Evolutionary conservation across 768 basidiomycete genomes (phyloP).

Genomic region (Pleurotus tuber-regium): DNA sequence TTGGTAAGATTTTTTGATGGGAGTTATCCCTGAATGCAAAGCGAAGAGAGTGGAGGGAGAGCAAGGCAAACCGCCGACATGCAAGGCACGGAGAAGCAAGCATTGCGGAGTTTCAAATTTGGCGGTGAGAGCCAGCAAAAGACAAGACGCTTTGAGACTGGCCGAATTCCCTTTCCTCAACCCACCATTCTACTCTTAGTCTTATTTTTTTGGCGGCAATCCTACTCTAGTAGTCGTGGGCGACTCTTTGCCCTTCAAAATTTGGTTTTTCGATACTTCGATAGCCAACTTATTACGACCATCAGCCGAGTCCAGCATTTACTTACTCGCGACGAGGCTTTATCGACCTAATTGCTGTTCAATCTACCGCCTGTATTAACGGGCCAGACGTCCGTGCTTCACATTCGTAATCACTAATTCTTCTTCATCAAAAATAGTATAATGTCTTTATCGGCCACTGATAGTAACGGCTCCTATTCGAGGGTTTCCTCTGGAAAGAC

Average conservation of each 20-base stretch:
- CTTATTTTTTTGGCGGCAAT: slow-evolving; percentile 49
- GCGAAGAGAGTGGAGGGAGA: not conserved
- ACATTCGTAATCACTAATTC: slow-evolving; percentile 80
- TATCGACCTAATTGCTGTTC: slow-evolving; percentile 29
- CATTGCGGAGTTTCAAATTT: slow-evolving; percentile 6
- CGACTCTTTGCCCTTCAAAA: slow-evolving; percentile 35
- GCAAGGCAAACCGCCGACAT: not conserved
- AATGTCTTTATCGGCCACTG: slow-evolving; percentile 90
- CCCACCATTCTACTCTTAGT: slow-evolving; percentile 49
- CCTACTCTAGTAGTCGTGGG: slow-evolving; percentile 56
- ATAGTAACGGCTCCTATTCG: slow-evolving; percentile 79
- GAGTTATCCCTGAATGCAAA: not conserved
- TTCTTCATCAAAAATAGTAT: slow-evolving; percentile 62
- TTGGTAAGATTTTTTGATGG: no score
- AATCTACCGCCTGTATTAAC: slow-evolving; percentile 25
- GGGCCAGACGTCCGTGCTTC: slow-evolving; percentile 30
- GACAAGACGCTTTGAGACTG: slow-evolving; percentile 17
- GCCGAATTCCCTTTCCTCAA: slow-evolving; percentile 32
- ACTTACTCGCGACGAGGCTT: slow-evolving; percentile 33
- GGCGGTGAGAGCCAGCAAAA: slow-evolving; percentile 24
- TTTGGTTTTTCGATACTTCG: slow-evolving; percentile 22
- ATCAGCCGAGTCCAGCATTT: slow-evolving; percentile 33
- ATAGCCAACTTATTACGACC: slow-evolving; percentile 33
- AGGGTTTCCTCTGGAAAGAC: slow-evolving; percentile 84
- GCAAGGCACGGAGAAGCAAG: slow-evolving; percentile 1